A percentile compares a stretch with the other conserved stretches of the same genome.
These are phyloP conservation scores for Pythium volutum DNA, from an alignment of 352 stramenopile species.

Conservation along the genomic window DNA sequence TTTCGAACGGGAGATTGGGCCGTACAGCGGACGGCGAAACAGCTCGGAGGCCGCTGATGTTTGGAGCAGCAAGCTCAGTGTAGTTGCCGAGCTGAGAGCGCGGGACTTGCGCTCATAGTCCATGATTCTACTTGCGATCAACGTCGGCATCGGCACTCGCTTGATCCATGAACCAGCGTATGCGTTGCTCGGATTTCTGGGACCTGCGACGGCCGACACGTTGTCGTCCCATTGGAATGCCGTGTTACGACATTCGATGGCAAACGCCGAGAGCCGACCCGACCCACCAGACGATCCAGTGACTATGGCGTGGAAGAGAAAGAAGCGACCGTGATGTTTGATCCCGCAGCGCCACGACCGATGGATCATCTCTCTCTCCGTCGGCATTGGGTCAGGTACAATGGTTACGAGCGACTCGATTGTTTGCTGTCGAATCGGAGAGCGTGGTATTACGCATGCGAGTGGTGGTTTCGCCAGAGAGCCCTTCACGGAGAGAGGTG, in stretches of 20 bases:
- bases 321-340: slow-evolving; percentile 20
- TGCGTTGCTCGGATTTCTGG: background rate
- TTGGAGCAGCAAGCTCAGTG: slow-evolving; percentile 3
- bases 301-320: slow-evolving; percentile 13
- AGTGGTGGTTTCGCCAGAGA: background rate
- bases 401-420: background rate
- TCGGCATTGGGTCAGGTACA: background rate
- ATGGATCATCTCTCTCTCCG: background rate
- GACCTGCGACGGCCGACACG: background rate
- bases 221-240: slow-evolving; percentile 1
- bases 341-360: slow-evolving; percentile 14
- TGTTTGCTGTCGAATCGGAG: background rate
- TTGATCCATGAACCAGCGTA: slow-evolving; percentile 14
- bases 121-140: background rate
- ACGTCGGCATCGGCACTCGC: background rate
- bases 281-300: background rate
- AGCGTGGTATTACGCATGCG: background rate
- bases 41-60: background rate
- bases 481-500: background rate
- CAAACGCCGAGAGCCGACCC: background rate
- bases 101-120: background rate
- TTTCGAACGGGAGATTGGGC: background rate
- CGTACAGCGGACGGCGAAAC: background rate
- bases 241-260: slow-evolving; percentile 2
- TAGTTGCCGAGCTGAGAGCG: background rate